Percentiles rank a stretch among this genome's conserved stretches.
These are phyloP conservation scores for Spergularia bocconei DNA, from an alignment of 148 eudicot species.

Conservation along the genomic window DNA sequence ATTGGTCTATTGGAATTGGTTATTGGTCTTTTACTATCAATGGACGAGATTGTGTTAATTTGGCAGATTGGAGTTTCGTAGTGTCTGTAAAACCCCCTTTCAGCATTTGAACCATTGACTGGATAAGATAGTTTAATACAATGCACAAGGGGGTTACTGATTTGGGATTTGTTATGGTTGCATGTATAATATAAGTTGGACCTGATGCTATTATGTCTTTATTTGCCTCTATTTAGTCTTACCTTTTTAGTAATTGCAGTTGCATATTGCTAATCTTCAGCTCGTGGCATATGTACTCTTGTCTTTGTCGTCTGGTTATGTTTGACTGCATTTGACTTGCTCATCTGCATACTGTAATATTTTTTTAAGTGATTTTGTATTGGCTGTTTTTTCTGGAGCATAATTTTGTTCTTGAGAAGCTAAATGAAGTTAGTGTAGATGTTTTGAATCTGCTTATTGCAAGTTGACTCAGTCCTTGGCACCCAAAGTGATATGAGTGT, in stretches of 20 bases:
- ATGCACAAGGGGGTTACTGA: not conserved
- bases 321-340: not conserved
- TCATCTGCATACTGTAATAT: not conserved
- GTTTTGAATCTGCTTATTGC: slow-evolving; percentile 1
- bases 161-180: not conserved
- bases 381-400: not conserved
- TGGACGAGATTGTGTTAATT: not conserved
- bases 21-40: not conserved
- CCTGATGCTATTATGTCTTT: not conserved
- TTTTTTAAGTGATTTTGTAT: not conserved
- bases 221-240: not conserved
- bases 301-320: not conserved
- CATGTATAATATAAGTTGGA: not conserved
- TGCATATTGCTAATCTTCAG: not conserved
- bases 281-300: not conserved
- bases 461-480: not conserved
- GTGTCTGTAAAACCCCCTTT: not conserved
- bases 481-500: not conserved
- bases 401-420: not conserved
- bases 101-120: not conserved
- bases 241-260: not conserved
- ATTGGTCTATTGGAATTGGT: not conserved
- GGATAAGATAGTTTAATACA: not conserved
- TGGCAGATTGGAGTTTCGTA: not conserved
- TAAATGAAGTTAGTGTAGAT: not conserved